These are phyloP conservation scores for Chiua virens DNA, from an alignment of 768 basidiomycete species.

Conservation along the genomic window DNA sequence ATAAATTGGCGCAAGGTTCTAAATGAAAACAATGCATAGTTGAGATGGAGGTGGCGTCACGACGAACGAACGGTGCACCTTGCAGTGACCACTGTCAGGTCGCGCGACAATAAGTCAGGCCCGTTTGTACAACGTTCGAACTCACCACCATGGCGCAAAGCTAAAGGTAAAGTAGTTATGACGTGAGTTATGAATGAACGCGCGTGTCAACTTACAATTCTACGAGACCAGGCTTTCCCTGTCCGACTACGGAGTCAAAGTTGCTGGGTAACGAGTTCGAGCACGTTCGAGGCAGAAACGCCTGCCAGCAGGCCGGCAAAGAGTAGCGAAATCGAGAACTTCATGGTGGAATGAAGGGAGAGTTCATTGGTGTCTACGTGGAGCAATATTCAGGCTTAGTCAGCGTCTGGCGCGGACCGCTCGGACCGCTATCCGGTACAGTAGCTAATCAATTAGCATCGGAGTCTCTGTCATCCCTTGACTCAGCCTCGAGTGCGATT, in stretches of 20 bases:
- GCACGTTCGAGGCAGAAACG: slow-evolving; percentile 75
- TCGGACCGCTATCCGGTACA: too few species aligned
- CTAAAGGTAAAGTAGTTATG: slow-evolving; percentile 36
- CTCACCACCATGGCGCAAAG: slow-evolving; percentile 89
- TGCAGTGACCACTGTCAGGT: slow-evolving; percentile 74
- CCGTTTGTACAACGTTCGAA: slow-evolving; percentile 5
- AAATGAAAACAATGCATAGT: background rate
- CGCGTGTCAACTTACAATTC: slow-evolving; percentile 70
- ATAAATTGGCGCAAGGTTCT: slow-evolving; percentile 87
- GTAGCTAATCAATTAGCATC: too few species aligned
- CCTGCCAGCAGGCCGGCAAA: slow-evolving; percentile 54
- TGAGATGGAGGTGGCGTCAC: background rate
- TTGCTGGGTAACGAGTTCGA: slow-evolving; percentile 74
- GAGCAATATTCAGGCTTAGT: slow-evolving; percentile 25
- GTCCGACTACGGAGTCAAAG: slow-evolving; percentile 74
- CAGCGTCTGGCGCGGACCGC: slow-evolving; percentile 4
- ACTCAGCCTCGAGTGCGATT: slow-evolving; percentile 23
- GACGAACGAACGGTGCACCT: slow-evolving; percentile 44
- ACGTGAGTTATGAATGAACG: background rate
- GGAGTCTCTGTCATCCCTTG: too few species aligned
- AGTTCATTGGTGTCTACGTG: slow-evolving; percentile 23
- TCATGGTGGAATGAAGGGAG: slow-evolving; percentile 47
- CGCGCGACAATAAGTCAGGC: slow-evolving; percentile 1
- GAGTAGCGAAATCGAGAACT: slow-evolving; percentile 54
- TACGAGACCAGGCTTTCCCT: slow-evolving; percentile 81